A percentile compares a stretch with the other conserved stretches of the same genome.
phyloP scores from a whole-genome alignment of 192 early-diverging fungal species.

The Coemansia sp. region DNA sequence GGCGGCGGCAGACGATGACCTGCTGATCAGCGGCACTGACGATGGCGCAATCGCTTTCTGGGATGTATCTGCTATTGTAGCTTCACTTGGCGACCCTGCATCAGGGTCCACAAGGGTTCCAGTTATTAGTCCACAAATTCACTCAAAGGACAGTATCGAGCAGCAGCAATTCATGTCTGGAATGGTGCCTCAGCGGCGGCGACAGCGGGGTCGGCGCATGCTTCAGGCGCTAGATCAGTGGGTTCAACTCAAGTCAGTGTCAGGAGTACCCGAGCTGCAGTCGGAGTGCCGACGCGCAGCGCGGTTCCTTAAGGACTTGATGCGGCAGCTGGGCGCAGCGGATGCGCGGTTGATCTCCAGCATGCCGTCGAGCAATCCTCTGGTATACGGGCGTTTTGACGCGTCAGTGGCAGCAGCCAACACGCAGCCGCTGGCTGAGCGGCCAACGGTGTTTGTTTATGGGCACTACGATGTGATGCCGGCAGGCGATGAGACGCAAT shows the following conservation, averaged over 20 bases:
- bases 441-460: slow-evolving; percentile 67
- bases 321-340: slow-evolving; percentile 66
- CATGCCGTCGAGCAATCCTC: slow-evolving; percentile 61
- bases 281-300: slow-evolving; percentile 73
- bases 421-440: slow-evolving; percentile 20
- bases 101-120: not conserved
- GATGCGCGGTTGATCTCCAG: slow-evolving; percentile 62
- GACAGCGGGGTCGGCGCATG: slow-evolving; percentile 41
- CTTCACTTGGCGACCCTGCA: not conserved
- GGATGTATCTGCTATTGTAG: slow-evolving; percentile 41
- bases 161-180: not conserved
- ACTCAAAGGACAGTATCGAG: not conserved
- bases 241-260: slow-evolving; percentile 67
- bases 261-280: slow-evolving; percentile 65
- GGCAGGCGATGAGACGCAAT: slow-evolving; percentile 63
- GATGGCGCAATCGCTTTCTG: slow-evolving; percentile 64
- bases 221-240: slow-evolving; percentile 67
- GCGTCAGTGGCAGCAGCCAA: slow-evolving; percentile 24
- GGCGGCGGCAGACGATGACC: slow-evolving; percentile 25
- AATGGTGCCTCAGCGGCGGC: slow-evolving; percentile 1
- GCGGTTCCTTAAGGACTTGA: slow-evolving; percentile 66
- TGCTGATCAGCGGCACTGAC: slow-evolving; percentile 62
- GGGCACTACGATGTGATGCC: slow-evolving; percentile 84
- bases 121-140: not conserved
- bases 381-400: slow-evolving; percentile 67